Base-by-base conservation (phyloP, 768 basidiomycete species). In the Ramaria sp. region DNA sequence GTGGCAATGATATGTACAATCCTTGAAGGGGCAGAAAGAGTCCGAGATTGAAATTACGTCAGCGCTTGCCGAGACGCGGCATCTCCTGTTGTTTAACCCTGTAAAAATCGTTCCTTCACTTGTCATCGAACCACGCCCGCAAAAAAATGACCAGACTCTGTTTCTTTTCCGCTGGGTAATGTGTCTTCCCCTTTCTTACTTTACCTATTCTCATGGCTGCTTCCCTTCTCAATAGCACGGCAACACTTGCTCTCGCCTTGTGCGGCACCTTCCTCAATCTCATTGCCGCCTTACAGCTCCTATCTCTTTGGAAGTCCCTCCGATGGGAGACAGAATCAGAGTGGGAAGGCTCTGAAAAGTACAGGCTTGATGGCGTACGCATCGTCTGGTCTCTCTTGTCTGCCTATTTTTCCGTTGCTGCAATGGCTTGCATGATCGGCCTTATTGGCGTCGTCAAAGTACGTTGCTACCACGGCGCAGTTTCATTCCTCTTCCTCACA, bases 401-500 rank as follows among this genome's bases (percentile, higher is more conserved):
- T 27, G 67, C 77, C 20, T 88, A 90, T 65, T 83, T 88, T 61
- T 70, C 75, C 6, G 75, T 79, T 0, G 82, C 83, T 6, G 76
- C 82, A 0, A 66, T 76, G 10, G 81, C 87, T 7, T 84, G 78
- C 59, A 66, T 75, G 5, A 69, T 87, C 1, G 88, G 88, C 18
- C 69, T 89, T 51, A 64, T 72, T 13, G 88, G 88, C n/a, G 76
- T 85, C 55, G 62, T 82, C 60, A 82, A 79, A 72, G 88, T 86
- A 55, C 42, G 70, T 69, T 39, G 24, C 22, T 56, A 20, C 34
- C 20, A 48, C 15, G 20, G 36, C 25, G n/a, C 6, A 51, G n/a
- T 42, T 28, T 49, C 48, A 20, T 34, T 49, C 10, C 41, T 18
- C 41, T 28, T 48, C 18, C 36, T 52, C 48, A 27, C 34, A 3